Evolutionary conservation across 129 eudicot species (phyloP).

Genomic region (Artemisia tridentata): DNA sequence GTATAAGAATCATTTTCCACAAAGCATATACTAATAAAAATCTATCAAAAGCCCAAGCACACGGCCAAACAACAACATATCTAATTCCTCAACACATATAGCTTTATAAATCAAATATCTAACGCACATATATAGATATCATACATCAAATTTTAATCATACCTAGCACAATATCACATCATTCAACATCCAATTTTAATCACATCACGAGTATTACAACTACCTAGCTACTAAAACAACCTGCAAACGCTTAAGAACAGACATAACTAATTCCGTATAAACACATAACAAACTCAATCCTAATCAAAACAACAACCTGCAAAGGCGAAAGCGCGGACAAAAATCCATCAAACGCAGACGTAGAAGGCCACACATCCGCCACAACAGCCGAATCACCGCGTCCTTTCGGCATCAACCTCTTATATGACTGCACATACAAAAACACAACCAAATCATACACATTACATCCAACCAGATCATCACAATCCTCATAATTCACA

Average conservation of each 20-base stretch:
- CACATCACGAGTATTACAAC: no score
- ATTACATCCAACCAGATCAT: slow-evolving; percentile 46
- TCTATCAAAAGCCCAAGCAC: no score
- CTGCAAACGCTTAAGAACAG: background rate
- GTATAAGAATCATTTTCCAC: no score
- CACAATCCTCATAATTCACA: slow-evolving; percentile 33
- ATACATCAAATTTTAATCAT: no score
- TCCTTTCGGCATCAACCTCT: slow-evolving; percentile 72
- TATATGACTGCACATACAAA: slow-evolving; percentile 74
- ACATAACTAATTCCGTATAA: slow-evolving; percentile 23
- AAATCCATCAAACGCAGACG: slow-evolving; percentile 87
- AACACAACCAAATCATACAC: slow-evolving; percentile 82
- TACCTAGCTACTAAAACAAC: no score
- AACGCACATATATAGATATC: background rate
- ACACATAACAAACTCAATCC: no score
- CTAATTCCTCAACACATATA: background rate
- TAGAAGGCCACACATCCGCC: slow-evolving; percentile 96
- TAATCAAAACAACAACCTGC: slow-evolving; percentile 33
- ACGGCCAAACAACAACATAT: no score
- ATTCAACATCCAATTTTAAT: no score
- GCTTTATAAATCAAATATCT: background rate
- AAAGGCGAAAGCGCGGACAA: slow-evolving; percentile 88
- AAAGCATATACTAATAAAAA: slow-evolving; percentile 59
- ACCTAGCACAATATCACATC: no score
- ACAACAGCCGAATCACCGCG: slow-evolving; percentile 84